A percentile compares a stretch with the other conserved stretches of the same genome.
These are phyloP conservation scores for Penicillium coprophilum DNA, from an alignment of 495 filamentous ascomycete genomes.

Conservation along the genomic window DNA sequence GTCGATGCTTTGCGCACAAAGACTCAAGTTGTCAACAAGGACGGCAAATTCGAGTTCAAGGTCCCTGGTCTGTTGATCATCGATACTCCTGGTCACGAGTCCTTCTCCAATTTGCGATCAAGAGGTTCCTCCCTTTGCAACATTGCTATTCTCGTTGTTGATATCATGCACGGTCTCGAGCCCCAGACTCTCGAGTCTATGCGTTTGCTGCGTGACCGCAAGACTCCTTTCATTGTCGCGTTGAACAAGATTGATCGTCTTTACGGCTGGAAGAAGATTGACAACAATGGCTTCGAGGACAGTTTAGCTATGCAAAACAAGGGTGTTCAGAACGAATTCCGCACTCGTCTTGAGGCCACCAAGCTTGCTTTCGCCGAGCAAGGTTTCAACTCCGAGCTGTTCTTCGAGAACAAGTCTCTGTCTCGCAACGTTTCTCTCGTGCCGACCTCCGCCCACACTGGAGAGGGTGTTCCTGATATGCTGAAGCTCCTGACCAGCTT, in stretches of 20 bases:
- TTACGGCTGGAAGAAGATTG: constrained; percentile 95
- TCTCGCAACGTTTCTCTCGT: constrained; percentile 89
- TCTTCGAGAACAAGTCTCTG: constrained; percentile 97
- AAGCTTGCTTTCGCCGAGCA: constrained; percentile 94
- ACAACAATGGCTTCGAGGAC: constrained; percentile 97
- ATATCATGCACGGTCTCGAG: constrained; percentile 99
- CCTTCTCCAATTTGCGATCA: constrained; percentile 96
- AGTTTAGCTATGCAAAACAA: constrained; percentile 88
- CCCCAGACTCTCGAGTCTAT: constrained; percentile 98
- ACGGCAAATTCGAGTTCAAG: constrained; percentile 92
- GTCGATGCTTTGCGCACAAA: constrained; percentile 90
- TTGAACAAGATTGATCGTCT: constrained; percentile 99
- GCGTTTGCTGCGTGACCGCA: constrained; percentile 85
- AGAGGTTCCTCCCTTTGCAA: constrained; percentile 97
- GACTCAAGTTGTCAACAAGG: constrained; percentile 88
- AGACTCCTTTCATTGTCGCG: constrained; percentile 98
- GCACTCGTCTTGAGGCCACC: constrained; percentile 82
- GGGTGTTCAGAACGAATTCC: constrained; percentile 92
- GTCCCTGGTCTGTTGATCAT: constrained; percentile 96
- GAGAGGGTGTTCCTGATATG: constrained; percentile 99
- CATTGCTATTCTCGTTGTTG: constrained; percentile 98
- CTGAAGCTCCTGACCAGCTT: constrained; percentile 88
- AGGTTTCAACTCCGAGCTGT: constrained; percentile 96
- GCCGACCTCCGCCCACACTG: constrained; percentile 94
- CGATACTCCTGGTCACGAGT: constrained; percentile 99